Evolutionary conservation across 345 rosid genomes (phyloP), one percentile per base, ranked within the genome.

Genomic region (Angophora floribunda): DNA sequence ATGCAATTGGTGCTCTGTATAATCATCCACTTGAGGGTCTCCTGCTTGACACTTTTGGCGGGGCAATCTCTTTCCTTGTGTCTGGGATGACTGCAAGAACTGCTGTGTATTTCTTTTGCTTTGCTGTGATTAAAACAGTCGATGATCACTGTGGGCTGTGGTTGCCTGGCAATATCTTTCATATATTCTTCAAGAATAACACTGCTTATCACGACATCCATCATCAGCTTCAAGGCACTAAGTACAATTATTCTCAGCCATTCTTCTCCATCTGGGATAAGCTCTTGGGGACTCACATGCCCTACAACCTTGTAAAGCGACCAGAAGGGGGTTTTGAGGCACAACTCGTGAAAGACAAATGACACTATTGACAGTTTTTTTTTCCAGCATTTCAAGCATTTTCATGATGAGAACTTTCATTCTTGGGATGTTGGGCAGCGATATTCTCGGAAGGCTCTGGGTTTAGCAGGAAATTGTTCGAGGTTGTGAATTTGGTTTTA

Each of bases 71-170:
- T 59, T 95, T 95, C 92, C 94, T 95, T 26, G 89, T 93, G 52
- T 94, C 97, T 4, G 97, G 96, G 63, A 95, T 95, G 97, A 94
- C 97, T 17, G 96, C 97, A 19, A 90, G 96, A 28, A 95, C 96
- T 13, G 94, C 93, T 67, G 94, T 92, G 32, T 65, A 93, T 47
- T 94, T 95, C 94, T 95, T 95, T 91, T 94, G 97, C 92, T 94
- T 94, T 44, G 94, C 94, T 21, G 93, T 93, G 53, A 82, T 94
- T 57, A 95, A 95, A 88, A 93, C 97, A 5, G 94, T 95, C 10
- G 97, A 94, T 89, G 97, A 95, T 89, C 97, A 95, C 57, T 95
- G 94, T 63, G 97, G 97, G 52, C 94, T 95, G 44, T 93, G 95
- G 93, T 89, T 95, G 89, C 95, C 97, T 47, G 95, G 96, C 86